Base-by-base conservation (phyloP, 2,329 filamentous ascomycete species). In the Diaporthe longicolla region DNA sequence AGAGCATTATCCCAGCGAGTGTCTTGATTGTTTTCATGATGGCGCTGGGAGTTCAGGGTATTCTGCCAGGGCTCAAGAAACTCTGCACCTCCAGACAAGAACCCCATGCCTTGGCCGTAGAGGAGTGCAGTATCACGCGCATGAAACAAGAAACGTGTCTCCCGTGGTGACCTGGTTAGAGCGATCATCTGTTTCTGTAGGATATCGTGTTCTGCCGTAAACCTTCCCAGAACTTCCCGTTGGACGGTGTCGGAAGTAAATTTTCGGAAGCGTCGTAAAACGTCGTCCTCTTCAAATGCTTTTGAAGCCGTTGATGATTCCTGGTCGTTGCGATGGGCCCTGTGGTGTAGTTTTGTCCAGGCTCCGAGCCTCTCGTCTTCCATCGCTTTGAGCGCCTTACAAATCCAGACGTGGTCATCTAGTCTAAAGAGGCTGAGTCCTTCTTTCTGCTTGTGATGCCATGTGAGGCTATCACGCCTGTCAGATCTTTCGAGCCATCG, bases 61-160 rank as follows among this genome's bases (percentile, higher is more conserved):
- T 74, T 75, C 2, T 69, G n/a, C 77, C 77, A 78, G 0, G 70
- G 5, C 4, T 76, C 65, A 5, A 4, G 57, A n/a, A 52, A 76
- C 2, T 52, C 58, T 7, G 17, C 7, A 7, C 72, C 40, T 11
- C 58, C 17, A 2, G 21, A 19, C 10, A 66, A 55, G 24, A 68
- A 70, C 0, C 11, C 24, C 70, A 50, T 59, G 10, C 72, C 59
- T 4, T 75, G 19, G 7, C 1, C 52, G 21, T 76, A 74, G 19
- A 77, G 71, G 2, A 78, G 45, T 5, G 55, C 70, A 5, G 76
- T 77, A 29, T 78, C 77, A 1, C 73, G 71, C 17, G 76, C 66
- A 15, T 77, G 75, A 8, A 78, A 71, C 11, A 77, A 59, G 35
- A 78, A 75, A 4, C 75, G 4, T 26, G 76, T 73, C 17, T 77